These are phyloP conservation scores for Triticum monococcum DNA, from an alignment of 176 grass and related monocot genomes.

Conservation along the genomic window DNA sequence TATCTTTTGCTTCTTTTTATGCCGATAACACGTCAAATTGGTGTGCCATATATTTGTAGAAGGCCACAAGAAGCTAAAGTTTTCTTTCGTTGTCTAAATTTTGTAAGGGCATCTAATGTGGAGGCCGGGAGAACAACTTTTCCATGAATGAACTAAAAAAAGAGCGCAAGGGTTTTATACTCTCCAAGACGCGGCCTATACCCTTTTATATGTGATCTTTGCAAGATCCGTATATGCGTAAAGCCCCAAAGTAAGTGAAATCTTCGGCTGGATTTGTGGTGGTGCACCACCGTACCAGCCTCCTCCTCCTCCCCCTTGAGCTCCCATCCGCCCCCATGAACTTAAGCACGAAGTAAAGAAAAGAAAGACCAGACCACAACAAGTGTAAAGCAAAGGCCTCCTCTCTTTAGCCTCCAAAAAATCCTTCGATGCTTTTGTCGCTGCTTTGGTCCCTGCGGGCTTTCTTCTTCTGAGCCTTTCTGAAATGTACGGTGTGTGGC, in stretches of 20 bases:
- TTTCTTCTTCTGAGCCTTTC: neutral
- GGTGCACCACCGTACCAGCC: constrained; percentile 22
- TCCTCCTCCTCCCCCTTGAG: neutral
- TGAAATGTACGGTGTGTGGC: neutral
- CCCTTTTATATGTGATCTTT: constrained; percentile 10
- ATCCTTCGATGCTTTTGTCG: neutral
- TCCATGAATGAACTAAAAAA: neutral
- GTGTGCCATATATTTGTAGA: too few species aligned
- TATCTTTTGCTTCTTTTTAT: too few species aligned
- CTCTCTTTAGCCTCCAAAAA: neutral
- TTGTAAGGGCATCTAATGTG: neutral
- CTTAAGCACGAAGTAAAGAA: constrained; percentile 32
- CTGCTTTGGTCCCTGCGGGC: constrained; percentile 18
- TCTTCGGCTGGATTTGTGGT: constrained; percentile 14
- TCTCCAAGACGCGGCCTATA: neutral
- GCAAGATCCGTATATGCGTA: constrained; percentile 30
- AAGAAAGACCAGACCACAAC: neutral
- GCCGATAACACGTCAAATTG: too few species aligned
- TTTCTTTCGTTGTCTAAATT: neutral
- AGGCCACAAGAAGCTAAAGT: too few species aligned
- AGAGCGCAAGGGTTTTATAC: neutral
- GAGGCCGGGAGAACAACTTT: neutral
- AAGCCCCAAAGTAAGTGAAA: constrained; percentile 44
- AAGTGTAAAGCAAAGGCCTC: constrained; percentile 16
- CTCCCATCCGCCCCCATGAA: neutral